Conservation (phyloP, 2,329 filamentous ascomycete genomes). For the Pyrenophora graminea region DNA sequence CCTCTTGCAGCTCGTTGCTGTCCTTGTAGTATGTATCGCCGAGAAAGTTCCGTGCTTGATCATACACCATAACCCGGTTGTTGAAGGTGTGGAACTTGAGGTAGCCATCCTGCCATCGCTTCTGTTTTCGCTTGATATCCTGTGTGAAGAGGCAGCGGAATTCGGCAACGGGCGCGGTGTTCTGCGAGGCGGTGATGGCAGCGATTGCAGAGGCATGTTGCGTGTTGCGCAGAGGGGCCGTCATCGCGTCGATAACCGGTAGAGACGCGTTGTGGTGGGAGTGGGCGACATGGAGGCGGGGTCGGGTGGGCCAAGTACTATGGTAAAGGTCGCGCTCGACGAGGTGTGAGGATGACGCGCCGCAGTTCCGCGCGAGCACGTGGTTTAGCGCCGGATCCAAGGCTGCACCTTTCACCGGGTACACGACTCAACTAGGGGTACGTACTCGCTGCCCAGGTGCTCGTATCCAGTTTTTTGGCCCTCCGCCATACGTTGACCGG, state of each 20-base stretch:
- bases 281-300: slow-evolving; percentile 10
- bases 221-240: slow-evolving; percentile 30
- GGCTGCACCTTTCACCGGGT: slow-evolving; percentile 8
- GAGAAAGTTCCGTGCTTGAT: slow-evolving; percentile 76
- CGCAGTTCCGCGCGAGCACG: slow-evolving; percentile 15
- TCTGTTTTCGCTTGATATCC: slow-evolving; percentile 83
- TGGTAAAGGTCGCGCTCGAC: neutral
- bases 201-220: slow-evolving; percentile 22
- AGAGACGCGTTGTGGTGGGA: slow-evolving; percentile 14
- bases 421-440: slow-evolving; percentile 1
- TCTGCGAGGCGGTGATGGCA: slow-evolving; percentile 57
- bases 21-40: slow-evolving; percentile 83
- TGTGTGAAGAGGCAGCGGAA: slow-evolving; percentile 86
- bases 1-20: slow-evolving; percentile 70
- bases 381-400: slow-evolving; percentile 11
- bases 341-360: slow-evolving; percentile 17
- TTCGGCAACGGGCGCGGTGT: slow-evolving; percentile 76
- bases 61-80: slow-evolving; percentile 86
- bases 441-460: neutral
- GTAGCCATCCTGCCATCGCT: slow-evolving; percentile 90
- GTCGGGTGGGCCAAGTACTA: neutral
- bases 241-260: slow-evolving; percentile 25
- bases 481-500: slow-evolving; percentile 9
- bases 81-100: slow-evolving; percentile 91
- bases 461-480: slow-evolving; percentile 2